Base-by-base conservation (phyloP, 2,329 filamentous ascomycete genomes). In the Aspergillus sp. region DNA sequence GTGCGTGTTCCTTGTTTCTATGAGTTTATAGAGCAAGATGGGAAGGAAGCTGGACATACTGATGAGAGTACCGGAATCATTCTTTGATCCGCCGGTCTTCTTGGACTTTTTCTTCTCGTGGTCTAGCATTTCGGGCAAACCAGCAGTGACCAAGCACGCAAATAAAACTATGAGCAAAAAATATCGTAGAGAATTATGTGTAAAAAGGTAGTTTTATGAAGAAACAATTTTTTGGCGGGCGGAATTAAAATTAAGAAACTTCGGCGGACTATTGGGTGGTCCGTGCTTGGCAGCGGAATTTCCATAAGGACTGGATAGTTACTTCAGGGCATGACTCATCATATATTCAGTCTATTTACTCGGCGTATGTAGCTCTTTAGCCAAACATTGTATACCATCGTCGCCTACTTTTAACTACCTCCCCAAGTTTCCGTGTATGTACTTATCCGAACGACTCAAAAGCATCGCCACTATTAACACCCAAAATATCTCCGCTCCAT, bases 401-500 rank as follows among this genome's bases (percentile, higher is more conserved):
- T 19, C 19, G 19, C 19, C 19, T 19, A 19, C 2, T 19, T 19
- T 19, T 19, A 19, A 19, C 19, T 19, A 19, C 19, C 30, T 32
- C 30, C 8, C 30, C 30, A 32, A 32, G 8, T 6, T 32, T 5
- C 8, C 30, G 30, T 32, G 8, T 32, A 32, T 6, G 6, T 32
- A 32, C 30, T 12, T n/a, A n/a, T 36, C 30, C 28, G 10, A 48
- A 43, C 38, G 12, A 34, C 12, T 43, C 7, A 8, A 34, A 50
- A 10, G 4, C 6, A 36, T 3, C 4, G 19, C n/a, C 3, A 45
- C 41, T 26, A 46, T 57, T 54, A 95, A 67, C 89, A 94, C n/a
- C 90, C 83, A 64, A 95, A 85, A 67, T 96, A 97, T 60, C 82
- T 82, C 63, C 81, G 82, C 72, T 96, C 91, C 41, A 96, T 81